Conservation (phyloP, 345 rosid genomes). For the Turnera subulata region DNA sequence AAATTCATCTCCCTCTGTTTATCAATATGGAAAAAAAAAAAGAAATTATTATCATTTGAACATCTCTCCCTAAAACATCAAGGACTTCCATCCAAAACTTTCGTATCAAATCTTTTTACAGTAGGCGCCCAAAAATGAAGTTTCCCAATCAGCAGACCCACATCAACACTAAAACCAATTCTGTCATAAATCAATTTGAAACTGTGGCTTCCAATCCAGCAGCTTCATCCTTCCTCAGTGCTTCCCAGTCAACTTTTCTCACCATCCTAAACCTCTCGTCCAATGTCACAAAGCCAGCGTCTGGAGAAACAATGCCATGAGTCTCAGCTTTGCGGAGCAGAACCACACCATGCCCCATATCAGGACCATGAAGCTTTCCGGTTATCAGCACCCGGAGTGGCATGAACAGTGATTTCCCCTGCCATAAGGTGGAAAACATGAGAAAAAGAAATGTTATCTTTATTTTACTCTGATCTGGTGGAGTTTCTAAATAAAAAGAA, state of each 20-base stretch:
- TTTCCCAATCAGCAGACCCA: too few species aligned
- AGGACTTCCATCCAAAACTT: too few species aligned
- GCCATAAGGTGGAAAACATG: slow-evolving; percentile 17
- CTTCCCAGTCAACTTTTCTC: slow-evolving; percentile 58
- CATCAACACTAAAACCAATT: too few species aligned
- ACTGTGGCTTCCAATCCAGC: slow-evolving; percentile 27
- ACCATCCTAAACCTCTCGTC: slow-evolving; percentile 58
- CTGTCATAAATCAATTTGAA: not conserved
- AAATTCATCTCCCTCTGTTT: too few species aligned
- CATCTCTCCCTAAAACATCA: too few species aligned
- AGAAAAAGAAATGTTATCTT: not conserved
- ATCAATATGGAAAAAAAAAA: too few species aligned
- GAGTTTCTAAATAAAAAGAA: too few species aligned
- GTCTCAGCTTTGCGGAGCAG: slow-evolving; percentile 65
- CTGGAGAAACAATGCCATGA: slow-evolving; percentile 41
- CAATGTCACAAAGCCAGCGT: slow-evolving; percentile 54
- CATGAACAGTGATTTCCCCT: slow-evolving; percentile 95
- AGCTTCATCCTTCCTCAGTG: slow-evolving; percentile 38
- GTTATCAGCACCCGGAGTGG: slow-evolving; percentile 76
- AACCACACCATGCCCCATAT: slow-evolving; percentile 63
- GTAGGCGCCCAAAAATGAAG: too few species aligned
- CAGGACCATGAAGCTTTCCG: slow-evolving; percentile 94
- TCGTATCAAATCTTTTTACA: too few species aligned
- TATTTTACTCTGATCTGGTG: too few species aligned
- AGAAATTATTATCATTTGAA: too few species aligned